A percentile compares a stretch with the other conserved stretches of the same genome.
phyloP scores from a whole-genome alignment of 2,329 filamentous ascomycete species.

The Thermoascus crustaceus region DNA sequence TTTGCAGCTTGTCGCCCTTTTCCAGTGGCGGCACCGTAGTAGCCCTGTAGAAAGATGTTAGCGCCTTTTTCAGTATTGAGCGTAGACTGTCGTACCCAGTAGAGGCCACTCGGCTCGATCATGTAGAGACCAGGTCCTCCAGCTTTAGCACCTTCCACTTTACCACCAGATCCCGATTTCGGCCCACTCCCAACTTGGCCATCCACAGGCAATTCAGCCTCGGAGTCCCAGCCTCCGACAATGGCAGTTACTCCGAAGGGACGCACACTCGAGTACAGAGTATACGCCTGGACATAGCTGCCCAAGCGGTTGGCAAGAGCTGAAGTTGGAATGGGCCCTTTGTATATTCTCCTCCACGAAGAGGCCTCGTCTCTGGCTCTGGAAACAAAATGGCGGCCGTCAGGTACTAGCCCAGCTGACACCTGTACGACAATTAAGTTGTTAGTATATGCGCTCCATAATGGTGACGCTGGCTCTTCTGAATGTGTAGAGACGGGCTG shows the following conservation, averaged over 20 bases:
- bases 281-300: conserved; percentile 94
- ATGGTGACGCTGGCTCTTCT: neutral
- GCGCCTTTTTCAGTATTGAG: conserved; percentile 5
- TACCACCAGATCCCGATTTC: conserved; percentile 71
- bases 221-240: conserved; percentile 85
- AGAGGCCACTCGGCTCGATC: conserved; percentile 94
- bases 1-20: conserved; percentile 96
- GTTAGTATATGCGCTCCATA: neutral
- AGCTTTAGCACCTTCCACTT: conserved; percentile 64
- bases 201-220: conserved; percentile 76
- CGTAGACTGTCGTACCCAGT: conserved; percentile 57
- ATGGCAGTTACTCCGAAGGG: conserved; percentile 96
- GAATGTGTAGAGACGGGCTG: conserved; percentile 12
- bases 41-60: conserved; percentile 51
- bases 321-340: conserved; percentile 80
- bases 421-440: conserved; percentile 49
- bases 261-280: conserved; percentile 90
- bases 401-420: conserved; percentile 87
- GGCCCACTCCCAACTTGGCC: conserved; percentile 83
- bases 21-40: conserved; percentile 94
- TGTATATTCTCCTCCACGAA: conserved; percentile 88
- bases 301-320: conserved; percentile 90
- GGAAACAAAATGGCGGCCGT: conserved; percentile 90
- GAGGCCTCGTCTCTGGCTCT: conserved; percentile 89
- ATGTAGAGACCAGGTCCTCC: conserved; percentile 95